phyloP scores from a whole-genome alignment of 768 basidiomycete genomes.

The Mycena vitilis region DNA sequence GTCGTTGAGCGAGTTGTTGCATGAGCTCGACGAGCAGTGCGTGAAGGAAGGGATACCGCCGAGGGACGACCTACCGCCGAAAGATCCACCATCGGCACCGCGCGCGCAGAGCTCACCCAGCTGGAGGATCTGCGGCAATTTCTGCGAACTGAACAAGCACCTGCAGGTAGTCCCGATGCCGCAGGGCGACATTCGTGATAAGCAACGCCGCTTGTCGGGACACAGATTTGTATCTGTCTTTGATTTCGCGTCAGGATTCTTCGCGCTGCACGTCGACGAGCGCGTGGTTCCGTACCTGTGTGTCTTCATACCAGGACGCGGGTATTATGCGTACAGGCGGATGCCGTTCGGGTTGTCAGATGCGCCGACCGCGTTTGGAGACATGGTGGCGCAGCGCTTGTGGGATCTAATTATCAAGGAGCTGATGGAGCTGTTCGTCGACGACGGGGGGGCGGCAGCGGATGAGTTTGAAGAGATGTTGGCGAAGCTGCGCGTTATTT shows the following conservation, averaged over 20 bases:
- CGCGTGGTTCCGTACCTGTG: slow-evolving; percentile 43
- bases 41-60: neutral
- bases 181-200: slow-evolving; percentile 52
- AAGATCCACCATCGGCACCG: neutral
- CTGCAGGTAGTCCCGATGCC: slow-evolving; percentile 44
- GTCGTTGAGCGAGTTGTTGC: neutral
- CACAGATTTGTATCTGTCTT: slow-evolving; percentile 50
- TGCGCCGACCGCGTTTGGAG: slow-evolving; percentile 49
- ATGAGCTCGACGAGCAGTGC: slow-evolving; percentile 1
- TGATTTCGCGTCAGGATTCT: slow-evolving; percentile 54
- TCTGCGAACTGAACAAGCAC: slow-evolving; percentile 46
- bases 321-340: slow-evolving; percentile 45
- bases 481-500: slow-evolving; percentile 39
- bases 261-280: slow-evolving; percentile 34
- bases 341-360: slow-evolving; percentile 57
- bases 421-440: slow-evolving; percentile 49
- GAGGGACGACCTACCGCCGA: neutral
- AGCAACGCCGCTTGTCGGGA: slow-evolving; percentile 50
- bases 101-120: neutral
- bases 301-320: slow-evolving; percentile 52
- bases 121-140: slow-evolving; percentile 56
- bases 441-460: slow-evolving; percentile 48
- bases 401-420: slow-evolving; percentile 40
- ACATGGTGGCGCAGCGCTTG: slow-evolving; percentile 41
- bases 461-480: slow-evolving; percentile 46